phyloP scores from a whole-genome alignment of 1,284 basidiomycete genomes.

The Albatrellus sp. region DNA sequence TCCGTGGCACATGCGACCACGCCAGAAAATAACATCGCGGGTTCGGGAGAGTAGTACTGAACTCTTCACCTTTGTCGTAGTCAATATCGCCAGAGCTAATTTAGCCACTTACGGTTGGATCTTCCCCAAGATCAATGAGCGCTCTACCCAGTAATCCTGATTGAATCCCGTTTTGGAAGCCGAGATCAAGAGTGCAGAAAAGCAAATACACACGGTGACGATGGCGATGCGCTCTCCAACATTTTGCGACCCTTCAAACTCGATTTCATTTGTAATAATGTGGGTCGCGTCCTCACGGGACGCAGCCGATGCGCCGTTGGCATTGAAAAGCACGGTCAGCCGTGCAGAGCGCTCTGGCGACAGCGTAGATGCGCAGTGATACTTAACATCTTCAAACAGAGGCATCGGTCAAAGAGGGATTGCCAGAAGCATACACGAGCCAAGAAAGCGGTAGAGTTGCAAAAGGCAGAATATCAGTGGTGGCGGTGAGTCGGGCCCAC shows the following conservation, averaged over 20 bases:
- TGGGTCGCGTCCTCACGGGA: conserved; percentile 25
- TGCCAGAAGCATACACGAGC: no score
- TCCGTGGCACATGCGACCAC: conserved; percentile 59
- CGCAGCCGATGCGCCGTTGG: conserved; percentile 28
- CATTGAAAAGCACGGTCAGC: conserved; percentile 18
- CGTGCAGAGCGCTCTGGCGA: conserved; percentile 7
- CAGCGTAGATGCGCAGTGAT: conserved; percentile 10
- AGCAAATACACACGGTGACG: conserved; percentile 28
- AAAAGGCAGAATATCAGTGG: no score
- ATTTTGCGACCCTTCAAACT: conserved; percentile 41
- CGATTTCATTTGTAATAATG: conserved; percentile 37
- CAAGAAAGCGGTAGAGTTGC: no score
- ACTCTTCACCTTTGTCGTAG: conserved; percentile 5
- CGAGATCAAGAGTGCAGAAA: neutral
- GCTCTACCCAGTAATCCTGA: conserved; percentile 58
- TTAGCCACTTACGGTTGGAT: conserved; percentile 37
- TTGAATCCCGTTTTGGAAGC: neutral
- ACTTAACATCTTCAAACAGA: conserved; percentile 10
- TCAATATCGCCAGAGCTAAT: neutral
- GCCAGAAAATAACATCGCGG: conserved; percentile 71
- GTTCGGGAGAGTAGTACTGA: conserved; percentile 66
- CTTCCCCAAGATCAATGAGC: conserved; percentile 44
- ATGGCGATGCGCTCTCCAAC: conserved; percentile 20
- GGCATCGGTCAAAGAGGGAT: conserved; percentile 4
- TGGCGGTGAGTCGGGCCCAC: no score